Conservation (phyloP, 306 rosid genomes). For the Prinsepia uniflora region DNA sequence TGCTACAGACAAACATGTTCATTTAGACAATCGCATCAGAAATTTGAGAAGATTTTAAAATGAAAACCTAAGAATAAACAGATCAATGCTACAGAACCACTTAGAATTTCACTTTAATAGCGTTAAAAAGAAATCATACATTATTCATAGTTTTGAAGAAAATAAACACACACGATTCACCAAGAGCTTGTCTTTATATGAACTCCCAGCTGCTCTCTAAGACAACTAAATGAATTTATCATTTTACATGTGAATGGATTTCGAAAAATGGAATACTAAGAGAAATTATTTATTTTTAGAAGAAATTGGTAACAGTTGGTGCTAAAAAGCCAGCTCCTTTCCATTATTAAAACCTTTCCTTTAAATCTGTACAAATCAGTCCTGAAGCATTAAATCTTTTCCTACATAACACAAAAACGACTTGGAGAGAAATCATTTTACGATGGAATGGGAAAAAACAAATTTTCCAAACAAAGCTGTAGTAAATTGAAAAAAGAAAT, state of each 20-base stretch:
- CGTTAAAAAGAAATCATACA: not conserved
- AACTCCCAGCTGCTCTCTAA: not conserved
- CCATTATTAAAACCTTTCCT: not conserved
- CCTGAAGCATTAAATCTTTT: not conserved
- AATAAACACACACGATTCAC: not conserved
- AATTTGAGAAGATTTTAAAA: not conserved
- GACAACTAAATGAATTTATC: not conserved
- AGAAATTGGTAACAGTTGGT: not conserved
- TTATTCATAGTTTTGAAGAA: not conserved
- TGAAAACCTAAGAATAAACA: not conserved
- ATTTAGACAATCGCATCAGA: not conserved
- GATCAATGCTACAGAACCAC: not conserved
- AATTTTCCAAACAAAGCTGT: not conserved
- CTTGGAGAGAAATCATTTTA: not conserved
- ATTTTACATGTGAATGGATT: not conserved
- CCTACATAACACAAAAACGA: slow-evolving; percentile 2
- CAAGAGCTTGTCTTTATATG: not conserved
- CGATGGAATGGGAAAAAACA: not conserved
- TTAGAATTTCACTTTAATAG: not conserved
- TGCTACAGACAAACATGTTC: not conserved
- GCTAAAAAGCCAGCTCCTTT: not conserved
- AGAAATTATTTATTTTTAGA: not conserved
- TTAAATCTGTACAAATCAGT: slow-evolving; percentile 9
- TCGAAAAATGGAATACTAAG: not conserved
- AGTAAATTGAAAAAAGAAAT: not conserved